Percentiles rank a stretch among this genome's conserved stretches.
These are phyloP conservation scores for Chaetomium sp. DNA, from an alignment of 2,329 filamentous ascomycete genomes.

Conservation along the genomic window DNA sequence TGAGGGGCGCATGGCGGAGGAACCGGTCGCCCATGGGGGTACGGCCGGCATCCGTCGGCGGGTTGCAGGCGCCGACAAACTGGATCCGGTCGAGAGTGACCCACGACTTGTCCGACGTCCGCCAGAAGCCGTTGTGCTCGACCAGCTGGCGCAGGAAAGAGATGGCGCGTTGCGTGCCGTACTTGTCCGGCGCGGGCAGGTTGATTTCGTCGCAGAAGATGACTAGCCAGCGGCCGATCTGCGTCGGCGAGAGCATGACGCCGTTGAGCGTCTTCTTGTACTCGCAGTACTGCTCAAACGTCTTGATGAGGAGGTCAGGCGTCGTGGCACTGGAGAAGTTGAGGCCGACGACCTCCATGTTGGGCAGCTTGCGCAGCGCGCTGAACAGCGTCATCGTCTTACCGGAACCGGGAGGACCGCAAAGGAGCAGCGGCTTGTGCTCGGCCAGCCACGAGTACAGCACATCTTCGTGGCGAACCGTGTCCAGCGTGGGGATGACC, in stretches of 20 bases:
- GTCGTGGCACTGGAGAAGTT: constrained; percentile 99
- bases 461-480: constrained; percentile 96
- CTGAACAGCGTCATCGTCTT: constrained; percentile 99
- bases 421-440: constrained; percentile 93
- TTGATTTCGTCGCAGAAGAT: constrained; percentile 99
- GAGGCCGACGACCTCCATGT: constrained; percentile 98
- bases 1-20: constrained; percentile 90
- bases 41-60: constrained; percentile 92
- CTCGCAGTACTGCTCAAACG: constrained; percentile 98
- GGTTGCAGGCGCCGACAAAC: constrained; percentile 98
- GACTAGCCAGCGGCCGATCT: constrained; percentile 96
- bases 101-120: constrained; percentile 95
- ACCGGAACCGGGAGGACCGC: constrained; percentile 94
- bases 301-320: constrained; percentile 95
- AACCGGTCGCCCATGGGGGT: constrained; percentile 91
- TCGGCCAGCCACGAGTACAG: constrained; percentile 99
- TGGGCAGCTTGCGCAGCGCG: constrained; percentile 89
- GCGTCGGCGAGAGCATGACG: constrained; percentile 88
- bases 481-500: constrained; percentile 96
- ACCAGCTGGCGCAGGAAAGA: constrained; percentile 96
- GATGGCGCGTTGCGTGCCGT: constrained; percentile 94
- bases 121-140: constrained; percentile 99
- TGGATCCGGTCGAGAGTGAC: constrained; percentile 96
- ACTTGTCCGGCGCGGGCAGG: constrained; percentile 92
- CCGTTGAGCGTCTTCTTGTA: constrained; percentile 98